These are phyloP conservation scores for Trichoderma sp. DNA, from an alignment of 2,329 filamentous ascomycete genomes.

Conservation along the genomic window DNA sequence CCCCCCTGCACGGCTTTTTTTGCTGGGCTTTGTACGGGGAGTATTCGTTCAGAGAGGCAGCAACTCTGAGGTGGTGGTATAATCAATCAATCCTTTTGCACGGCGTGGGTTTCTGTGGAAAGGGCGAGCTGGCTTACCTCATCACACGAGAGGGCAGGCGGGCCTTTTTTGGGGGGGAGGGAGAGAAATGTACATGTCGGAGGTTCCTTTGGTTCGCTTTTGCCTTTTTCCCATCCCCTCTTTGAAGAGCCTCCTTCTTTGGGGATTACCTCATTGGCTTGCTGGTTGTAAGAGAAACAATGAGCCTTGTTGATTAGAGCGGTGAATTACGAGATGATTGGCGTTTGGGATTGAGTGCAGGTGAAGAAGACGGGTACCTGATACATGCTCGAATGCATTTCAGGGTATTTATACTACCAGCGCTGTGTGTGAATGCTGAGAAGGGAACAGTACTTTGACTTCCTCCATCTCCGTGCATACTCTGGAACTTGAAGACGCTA, in stretches of 20 bases:
- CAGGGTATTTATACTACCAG: no score
- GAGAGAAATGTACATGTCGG: conserved; percentile 19
- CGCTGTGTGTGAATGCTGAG: no score
- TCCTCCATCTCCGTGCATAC: no score
- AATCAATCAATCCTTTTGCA: neutral
- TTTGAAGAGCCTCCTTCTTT: conserved; percentile 4
- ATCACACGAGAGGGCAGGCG: conserved; percentile 36
- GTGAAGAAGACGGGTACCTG: neutral
- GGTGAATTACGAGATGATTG: neutral
- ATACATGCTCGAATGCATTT: no score
- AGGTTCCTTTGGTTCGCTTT: conserved; percentile 1
- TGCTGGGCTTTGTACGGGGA: neutral
- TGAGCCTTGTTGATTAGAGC: neutral
- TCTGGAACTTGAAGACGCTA: no score
- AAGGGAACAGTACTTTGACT: no score
- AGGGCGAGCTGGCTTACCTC: conserved; percentile 32
- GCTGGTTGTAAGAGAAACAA: neutral
- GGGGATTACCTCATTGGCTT: neutral
- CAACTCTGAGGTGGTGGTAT: conserved; percentile 1
- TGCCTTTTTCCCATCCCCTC: neutral
- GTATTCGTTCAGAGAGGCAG: conserved; percentile 23
- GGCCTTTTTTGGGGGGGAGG: neutral
- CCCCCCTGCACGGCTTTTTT: neutral
- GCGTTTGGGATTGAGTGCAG: neutral
- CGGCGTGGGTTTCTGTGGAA: conserved; percentile 14